Percentiles rank a stretch among this genome's conserved stretches.
phyloP scores from a whole-genome alignment of 1,284 basidiomycete genomes.

The Butyriboletus appendiculatus region DNA sequence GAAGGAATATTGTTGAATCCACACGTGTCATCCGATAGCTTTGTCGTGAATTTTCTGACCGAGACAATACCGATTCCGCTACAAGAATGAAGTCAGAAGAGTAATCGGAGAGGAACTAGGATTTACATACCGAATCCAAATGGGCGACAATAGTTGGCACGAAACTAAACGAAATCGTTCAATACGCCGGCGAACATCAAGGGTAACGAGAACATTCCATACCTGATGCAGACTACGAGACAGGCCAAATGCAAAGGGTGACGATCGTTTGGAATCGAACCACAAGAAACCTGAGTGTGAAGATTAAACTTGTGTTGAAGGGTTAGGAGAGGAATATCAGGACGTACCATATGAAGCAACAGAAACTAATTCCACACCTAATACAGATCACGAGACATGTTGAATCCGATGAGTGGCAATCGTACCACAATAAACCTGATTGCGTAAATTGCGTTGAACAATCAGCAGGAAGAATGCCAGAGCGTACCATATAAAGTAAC shows the following conservation, averaged over 20 bases:
- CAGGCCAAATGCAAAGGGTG: not conserved
- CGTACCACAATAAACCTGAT: constrained; percentile 2
- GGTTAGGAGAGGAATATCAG: not conserved
- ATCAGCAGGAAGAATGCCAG: not conserved
- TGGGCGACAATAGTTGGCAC: not conserved
- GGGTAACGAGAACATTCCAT: not conserved
- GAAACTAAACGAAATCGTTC: not conserved
- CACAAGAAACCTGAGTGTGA: not conserved
- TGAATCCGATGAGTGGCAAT: not conserved
- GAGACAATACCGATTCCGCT: constrained; percentile 13
- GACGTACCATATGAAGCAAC: constrained; percentile 2
- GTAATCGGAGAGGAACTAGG: too few species aligned
- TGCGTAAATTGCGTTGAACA: too few species aligned
- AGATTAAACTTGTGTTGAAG: too few species aligned
- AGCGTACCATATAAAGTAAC: constrained; percentile 2
- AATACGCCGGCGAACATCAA: not conserved
- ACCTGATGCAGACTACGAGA: constrained; percentile 8
- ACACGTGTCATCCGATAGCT: constrained; percentile 3
- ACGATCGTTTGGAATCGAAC: constrained; percentile 1
- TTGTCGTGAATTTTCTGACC: constrained; percentile 15
- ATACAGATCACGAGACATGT: constrained; percentile 2
- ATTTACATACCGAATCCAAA: constrained; percentile 4
- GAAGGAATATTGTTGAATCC: constrained; percentile 13
- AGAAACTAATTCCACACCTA: not conserved
- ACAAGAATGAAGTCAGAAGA: not conserved